Percentiles rank a stretch among this genome's conserved stretches.
Conservation (phyloP, 2,329 filamentous ascomycete genomes). For the Orbilia ellipsospora region DNA sequence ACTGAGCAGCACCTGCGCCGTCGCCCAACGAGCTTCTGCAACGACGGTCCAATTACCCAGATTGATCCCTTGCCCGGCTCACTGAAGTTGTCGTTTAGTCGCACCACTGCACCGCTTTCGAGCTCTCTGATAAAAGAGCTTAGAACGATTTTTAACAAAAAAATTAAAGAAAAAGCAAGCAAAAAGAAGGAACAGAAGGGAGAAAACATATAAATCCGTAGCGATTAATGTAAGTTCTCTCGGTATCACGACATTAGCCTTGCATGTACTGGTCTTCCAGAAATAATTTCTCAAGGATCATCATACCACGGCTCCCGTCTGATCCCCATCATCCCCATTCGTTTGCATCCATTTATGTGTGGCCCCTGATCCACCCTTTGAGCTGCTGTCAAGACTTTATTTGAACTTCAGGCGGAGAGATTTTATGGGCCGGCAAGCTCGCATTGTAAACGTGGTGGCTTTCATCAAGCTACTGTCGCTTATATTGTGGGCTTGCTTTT, state of each 20-base stretch:
- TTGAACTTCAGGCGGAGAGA: slow-evolving; percentile 26
- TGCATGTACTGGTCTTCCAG: slow-evolving; percentile 53
- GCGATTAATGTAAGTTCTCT: slow-evolving; percentile 53
- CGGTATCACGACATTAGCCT: slow-evolving; percentile 54
- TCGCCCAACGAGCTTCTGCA: slow-evolving; percentile 48
- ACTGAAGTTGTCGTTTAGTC: slow-evolving; percentile 48
- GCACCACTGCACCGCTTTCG: slow-evolving; percentile 47
- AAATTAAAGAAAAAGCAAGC: slow-evolving; percentile 23
- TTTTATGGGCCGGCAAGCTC: slow-evolving; percentile 18
- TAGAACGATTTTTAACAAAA: slow-evolving; percentile 25
- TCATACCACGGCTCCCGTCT: slow-evolving; percentile 47
- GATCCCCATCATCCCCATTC: slow-evolving; percentile 10
- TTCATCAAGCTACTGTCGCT: slow-evolving; percentile 48
- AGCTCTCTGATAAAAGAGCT: slow-evolving; percentile 35
- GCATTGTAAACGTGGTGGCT: slow-evolving; percentile 41
- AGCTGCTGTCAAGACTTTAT: slow-evolving; percentile 36
- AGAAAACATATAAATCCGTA: slow-evolving; percentile 37
- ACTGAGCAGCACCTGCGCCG: slow-evolving; percentile 45
- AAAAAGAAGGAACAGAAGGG: slow-evolving; percentile 26
- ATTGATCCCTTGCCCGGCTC: slow-evolving; percentile 46
- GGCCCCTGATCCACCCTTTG: slow-evolving; percentile 16
- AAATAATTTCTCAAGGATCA: slow-evolving; percentile 48
- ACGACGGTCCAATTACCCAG: slow-evolving; percentile 55
- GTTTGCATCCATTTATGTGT: slow-evolving; percentile 15
- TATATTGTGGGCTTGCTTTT: slow-evolving; percentile 36